Percentiles rank a stretch among this genome's conserved stretches.
Evolutionary conservation across 805 yeast species (phyloP).

Genomic region (Candida montana): DNA sequence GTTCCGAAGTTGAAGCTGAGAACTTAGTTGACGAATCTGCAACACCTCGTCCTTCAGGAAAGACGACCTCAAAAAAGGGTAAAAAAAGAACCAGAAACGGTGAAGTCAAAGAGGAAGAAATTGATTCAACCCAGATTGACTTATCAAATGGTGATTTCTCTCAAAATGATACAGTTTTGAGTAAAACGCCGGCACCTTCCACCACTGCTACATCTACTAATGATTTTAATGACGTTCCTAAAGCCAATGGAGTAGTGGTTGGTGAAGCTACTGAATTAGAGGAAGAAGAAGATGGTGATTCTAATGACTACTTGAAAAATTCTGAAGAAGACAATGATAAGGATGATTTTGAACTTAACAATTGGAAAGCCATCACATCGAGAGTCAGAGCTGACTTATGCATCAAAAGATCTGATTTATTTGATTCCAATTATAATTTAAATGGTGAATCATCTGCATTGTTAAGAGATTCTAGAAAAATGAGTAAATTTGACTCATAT

Average conservation of each 20-base stretch:
- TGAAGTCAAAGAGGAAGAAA: constrained; percentile 28
- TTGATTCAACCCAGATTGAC: neutral
- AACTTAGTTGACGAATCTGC: constrained; percentile 21
- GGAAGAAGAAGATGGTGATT: constrained; percentile 33
- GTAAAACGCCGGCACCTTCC: constrained; percentile 2
- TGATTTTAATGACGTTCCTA: neutral
- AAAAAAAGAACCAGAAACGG: constrained; percentile 33
- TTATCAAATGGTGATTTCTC: neutral
- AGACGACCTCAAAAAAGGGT: constrained; percentile 34
- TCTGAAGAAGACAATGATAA: constrained; percentile 56
- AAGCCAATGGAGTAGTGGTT: neutral
- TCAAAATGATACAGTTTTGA: neutral
- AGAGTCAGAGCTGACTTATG: constrained; percentile 74
- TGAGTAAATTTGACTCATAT: constrained; percentile 48
- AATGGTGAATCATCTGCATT: constrained; percentile 68
- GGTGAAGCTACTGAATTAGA: constrained; percentile 21
- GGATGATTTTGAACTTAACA: constrained; percentile 68
- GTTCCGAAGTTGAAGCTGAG: constrained; percentile 61
- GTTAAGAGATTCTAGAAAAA: constrained; percentile 56
- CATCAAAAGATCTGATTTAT: constrained; percentile 58
- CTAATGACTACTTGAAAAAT: constrained; percentile 34
- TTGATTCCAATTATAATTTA: constrained; percentile 46
- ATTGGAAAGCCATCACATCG: constrained; percentile 83
- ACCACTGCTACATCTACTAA: neutral
- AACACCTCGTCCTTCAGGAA: constrained; percentile 26